phyloP scores from a whole-genome alignment of 164 flowering plant species.

The Chimonanthus salicifolius region DNA sequence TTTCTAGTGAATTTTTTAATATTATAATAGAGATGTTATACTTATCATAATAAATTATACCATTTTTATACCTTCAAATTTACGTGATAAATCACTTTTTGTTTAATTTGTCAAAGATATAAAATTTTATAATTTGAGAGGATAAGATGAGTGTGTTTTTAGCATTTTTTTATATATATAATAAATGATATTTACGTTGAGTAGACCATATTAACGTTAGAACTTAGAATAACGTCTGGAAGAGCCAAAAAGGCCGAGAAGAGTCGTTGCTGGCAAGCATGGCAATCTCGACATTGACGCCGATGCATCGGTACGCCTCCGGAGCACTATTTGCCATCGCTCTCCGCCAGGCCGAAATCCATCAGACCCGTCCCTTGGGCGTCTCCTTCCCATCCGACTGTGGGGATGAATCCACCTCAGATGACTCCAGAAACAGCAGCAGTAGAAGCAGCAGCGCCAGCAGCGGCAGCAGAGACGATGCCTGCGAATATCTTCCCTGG shows the following conservation, averaged over 20 bases:
- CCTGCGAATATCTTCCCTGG: conserved; percentile 50
- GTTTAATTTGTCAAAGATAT: too few species aligned
- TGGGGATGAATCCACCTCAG: background rate
- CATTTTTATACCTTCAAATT: too few species aligned
- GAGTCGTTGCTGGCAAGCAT: conserved; percentile 2
- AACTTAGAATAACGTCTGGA: too few species aligned
- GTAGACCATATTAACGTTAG: too few species aligned
- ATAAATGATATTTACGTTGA: too few species aligned
- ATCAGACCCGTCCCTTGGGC: conserved; percentile 55
- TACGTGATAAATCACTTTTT: too few species aligned
- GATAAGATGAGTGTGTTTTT: too few species aligned
- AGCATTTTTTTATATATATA: too few species aligned
- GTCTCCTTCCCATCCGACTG: background rate
- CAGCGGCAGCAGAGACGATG: conserved; percentile 30
- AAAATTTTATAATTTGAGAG: too few species aligned
- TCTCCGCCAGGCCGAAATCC: conserved; percentile 77
- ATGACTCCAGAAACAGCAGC: background rate
- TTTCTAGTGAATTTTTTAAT: too few species aligned
- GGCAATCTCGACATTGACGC: conserved; percentile 40
- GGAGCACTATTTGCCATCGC: conserved; percentile 71
- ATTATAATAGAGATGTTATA: too few species aligned
- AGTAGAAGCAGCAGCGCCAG: background rate
- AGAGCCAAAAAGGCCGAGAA: background rate
- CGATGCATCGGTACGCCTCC: conserved; percentile 80
- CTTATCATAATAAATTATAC: too few species aligned